Evolutionary conservation across 176 grass and related monocot species (phyloP), one percentile per base, ranked within the genome.

Genomic region (Zea mays): DNA sequence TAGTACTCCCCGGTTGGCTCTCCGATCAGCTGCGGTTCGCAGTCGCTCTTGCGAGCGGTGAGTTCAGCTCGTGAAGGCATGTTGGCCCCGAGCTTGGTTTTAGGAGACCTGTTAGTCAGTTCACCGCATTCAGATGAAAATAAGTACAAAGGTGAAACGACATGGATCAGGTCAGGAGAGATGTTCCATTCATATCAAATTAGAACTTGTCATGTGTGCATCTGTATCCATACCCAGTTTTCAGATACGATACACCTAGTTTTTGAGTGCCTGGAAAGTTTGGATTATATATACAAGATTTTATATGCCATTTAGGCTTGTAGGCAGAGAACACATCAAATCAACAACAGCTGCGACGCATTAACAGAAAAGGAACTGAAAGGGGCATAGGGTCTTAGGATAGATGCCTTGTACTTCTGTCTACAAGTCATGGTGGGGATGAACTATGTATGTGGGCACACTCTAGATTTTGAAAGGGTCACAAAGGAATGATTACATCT

Each of bases 1-100:
- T 92, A 97, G 55, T 84, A 92, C 51, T 90, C 76, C 46, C 93
- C 82, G 2, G 93, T 90, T 62, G 82, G 82, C 75, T 97, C 93
- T 52, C 90, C 87, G 36, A 84, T 75, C 62, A 92, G 87, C 71
- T 90, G 85, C 0, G 46, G 69, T 51, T 92, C 93, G 2, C 51
- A n/a, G 0, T 90, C 93, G 5, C 59, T 88, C 67, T 76, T 83
- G 65, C 85, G 79, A 51, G 65, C 51, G 13, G 90, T 86, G 42
- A 97, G 50, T 78, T 90, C 87, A 50, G 90, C 90, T 85, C 72
- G 84, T 76, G 82, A 79, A 62, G 80, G 90, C 87, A 97, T 84
- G 63, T 90, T 92, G 10, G 68, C 76, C 45, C 93, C 93, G 0
- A 97, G 83, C 73, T 77, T 88, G 71, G 75, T 84, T 78, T 81